Evolutionary conservation across 257 asterid species (phyloP), one percentile per base, ranked within the genome.

Genomic region (Solanum sejunctum): DNA sequence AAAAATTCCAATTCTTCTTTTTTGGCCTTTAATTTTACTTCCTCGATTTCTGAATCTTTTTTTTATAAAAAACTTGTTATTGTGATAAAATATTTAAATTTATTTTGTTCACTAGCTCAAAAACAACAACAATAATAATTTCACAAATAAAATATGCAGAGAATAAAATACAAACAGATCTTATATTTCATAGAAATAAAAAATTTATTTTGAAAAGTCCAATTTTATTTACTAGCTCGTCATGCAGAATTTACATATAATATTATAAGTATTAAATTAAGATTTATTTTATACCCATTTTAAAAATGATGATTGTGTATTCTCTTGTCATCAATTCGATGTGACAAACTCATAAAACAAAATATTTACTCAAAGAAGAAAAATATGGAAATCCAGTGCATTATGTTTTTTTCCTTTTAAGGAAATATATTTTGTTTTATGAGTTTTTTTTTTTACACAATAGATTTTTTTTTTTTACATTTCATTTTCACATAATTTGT

Each of bases 81-180:
- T 45, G 51, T 45, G 51, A 45, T 45, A 45, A 45, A 45, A 45
- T 9, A 45, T 45, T 45, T 9, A 45, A 1, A 45, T 8, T 9
- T 8, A 45, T 8, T 45, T 45, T 8, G 10, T 8, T 45, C 1
- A 45, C 51, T 5, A 36, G 41, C 41, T 32, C 36, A 32, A 32
- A 32, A 32, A 32, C 3, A 32, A 32, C 3, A 32, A 28, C 32
- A 28, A 28, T 28, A 28, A 28, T 28, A 28, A 28, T 28, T 28
- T 0, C 32, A 0, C 32, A 28, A 28, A 32, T 32, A 0, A 32
- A 3, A 0, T 32, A 32, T 32, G 36, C 0, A 1, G 3, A 2
- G 36, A 0, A 32, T 32, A 32, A 32, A 32, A 32, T 32, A 0
- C 0, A 32, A 0, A 3, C 36, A 32, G 3, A 32, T 0, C 36